Conservation (phyloP, 345 rosid genomes). For the Syzygium oleosum region DNA sequence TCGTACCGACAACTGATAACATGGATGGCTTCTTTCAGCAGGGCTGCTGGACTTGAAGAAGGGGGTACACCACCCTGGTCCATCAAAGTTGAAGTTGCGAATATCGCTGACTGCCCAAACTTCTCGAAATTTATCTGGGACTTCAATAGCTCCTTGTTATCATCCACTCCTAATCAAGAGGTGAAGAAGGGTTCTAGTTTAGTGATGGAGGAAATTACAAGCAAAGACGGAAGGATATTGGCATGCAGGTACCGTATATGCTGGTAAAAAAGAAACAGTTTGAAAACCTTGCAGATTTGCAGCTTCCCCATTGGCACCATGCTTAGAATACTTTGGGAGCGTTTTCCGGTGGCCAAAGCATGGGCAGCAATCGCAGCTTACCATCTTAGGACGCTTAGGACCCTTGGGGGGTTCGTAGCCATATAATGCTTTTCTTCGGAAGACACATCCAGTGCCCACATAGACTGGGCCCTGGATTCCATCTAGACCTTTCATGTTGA, state of each 20-base stretch:
- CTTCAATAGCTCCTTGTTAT: slow-evolving; percentile 77
- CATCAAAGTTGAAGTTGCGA: slow-evolving; percentile 91
- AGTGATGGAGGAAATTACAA: background rate
- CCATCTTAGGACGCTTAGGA: slow-evolving; percentile 94
- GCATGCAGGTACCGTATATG: background rate
- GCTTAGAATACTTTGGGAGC: slow-evolving; percentile 39
- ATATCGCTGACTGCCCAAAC: slow-evolving; percentile 88
- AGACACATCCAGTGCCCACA: slow-evolving; percentile 96
- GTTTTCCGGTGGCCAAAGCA: slow-evolving; percentile 85
- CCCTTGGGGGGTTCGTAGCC: slow-evolving; percentile 92
- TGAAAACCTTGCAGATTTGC: slow-evolving; percentile 49
- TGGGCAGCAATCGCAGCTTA: slow-evolving; percentile 91
- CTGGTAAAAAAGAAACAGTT: background rate
- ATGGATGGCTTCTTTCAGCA: slow-evolving; percentile 97
- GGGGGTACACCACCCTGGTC: slow-evolving; percentile 97
- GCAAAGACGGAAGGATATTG: background rate
- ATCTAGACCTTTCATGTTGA: slow-evolving; percentile 79
- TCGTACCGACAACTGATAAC: slow-evolving; percentile 96
- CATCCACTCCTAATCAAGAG: slow-evolving; percentile 33
- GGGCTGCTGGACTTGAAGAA: slow-evolving; percentile 91
- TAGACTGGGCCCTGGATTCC: slow-evolving; percentile 96
- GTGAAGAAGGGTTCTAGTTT: background rate
- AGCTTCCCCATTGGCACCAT: slow-evolving; percentile 37
- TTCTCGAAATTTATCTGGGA: slow-evolving; percentile 91
- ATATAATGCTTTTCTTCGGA: slow-evolving; percentile 89